Evolutionary conservation across 371 early-diverging fungal genomes (phyloP).

Genomic region (Saksenaea oblongispora): DNA sequence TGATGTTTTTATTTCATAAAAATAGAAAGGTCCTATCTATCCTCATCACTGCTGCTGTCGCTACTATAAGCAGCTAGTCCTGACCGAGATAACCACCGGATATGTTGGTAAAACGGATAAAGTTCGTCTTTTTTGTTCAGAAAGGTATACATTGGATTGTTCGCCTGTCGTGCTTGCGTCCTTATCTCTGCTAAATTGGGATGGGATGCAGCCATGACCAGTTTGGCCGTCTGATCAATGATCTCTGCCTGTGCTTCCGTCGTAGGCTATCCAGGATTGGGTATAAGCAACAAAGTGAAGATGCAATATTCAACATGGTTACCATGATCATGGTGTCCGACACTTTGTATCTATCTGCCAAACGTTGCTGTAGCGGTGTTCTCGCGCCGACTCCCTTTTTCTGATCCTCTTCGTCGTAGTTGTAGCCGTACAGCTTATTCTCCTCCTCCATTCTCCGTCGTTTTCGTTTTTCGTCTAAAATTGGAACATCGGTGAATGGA

Average conservation of each 20-base stretch:
- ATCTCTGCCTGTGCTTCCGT: slow-evolving; percentile 55
- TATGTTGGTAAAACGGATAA: slow-evolving; percentile 66
- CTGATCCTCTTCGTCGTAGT: slow-evolving; percentile 1
- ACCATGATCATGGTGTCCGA: slow-evolving; percentile 12
- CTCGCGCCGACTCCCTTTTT: not conserved
- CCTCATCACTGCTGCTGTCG: slow-evolving; percentile 40
- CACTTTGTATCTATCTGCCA: slow-evolving; percentile 11
- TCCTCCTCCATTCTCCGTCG: slow-evolving; percentile 15
- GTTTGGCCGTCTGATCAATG: slow-evolving; percentile 67
- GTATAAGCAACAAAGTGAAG: not conserved
- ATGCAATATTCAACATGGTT: not conserved
- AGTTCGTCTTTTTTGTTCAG: slow-evolving; percentile 51
- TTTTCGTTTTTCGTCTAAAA: slow-evolving; percentile 15
- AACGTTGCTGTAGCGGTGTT: slow-evolving; percentile 2
- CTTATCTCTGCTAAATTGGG: slow-evolving; percentile 61
- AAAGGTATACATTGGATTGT: slow-evolving; percentile 68
- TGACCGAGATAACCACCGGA: slow-evolving; percentile 58
- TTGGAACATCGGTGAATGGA: not conserved
- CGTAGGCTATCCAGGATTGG: slow-evolving; percentile 38
- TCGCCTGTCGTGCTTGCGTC: slow-evolving; percentile 68
- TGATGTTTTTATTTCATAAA: no score
- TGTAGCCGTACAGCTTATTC: slow-evolving; percentile 7
- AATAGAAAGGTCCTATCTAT: slow-evolving; percentile 10
- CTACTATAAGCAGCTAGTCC: slow-evolving; percentile 53
- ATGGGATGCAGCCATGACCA: slow-evolving; percentile 49